A percentile compares a stretch with the other conserved stretches of the same genome.
These are phyloP conservation scores for Pyrenopolyporus hunteri DNA, from an alignment of 495 filamentous ascomycete species.

Conservation along the genomic window DNA sequence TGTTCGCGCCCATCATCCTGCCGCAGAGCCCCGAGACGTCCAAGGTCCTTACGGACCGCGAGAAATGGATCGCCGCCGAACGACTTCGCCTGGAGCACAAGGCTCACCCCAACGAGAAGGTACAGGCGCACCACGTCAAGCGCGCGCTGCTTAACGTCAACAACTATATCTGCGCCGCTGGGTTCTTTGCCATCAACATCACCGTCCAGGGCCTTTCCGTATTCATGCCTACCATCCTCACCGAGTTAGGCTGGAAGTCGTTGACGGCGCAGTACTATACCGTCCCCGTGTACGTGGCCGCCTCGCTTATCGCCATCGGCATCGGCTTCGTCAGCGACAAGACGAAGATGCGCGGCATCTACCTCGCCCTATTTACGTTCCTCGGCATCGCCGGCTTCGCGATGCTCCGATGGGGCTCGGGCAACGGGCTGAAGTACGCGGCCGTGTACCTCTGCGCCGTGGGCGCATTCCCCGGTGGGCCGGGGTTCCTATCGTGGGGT, in stretches of 20 bases:
- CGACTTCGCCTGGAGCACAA: constrained; percentile 49
- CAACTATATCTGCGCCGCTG: constrained; percentile 54
- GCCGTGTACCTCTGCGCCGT: constrained; percentile 57
- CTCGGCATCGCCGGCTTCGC: constrained; percentile 55
- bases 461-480: constrained; percentile 59
- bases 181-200: constrained; percentile 60
- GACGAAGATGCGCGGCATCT: constrained; percentile 67
- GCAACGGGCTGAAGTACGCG: constrained; percentile 45
- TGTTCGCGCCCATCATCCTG: constrained; percentile 58
- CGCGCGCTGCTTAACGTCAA: constrained; percentile 51
- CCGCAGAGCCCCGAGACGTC: constrained; percentile 60
- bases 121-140: constrained; percentile 48
- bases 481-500: constrained; percentile 62
- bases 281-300: constrained; percentile 59
- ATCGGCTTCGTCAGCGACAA: constrained; percentile 66
- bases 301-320: constrained; percentile 61
- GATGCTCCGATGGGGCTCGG: constrained; percentile 41
- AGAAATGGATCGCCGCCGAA: constrained; percentile 54
- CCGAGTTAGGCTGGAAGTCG: constrained; percentile 52
- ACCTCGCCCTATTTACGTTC: constrained; percentile 49
- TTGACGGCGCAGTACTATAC: constrained; percentile 56
- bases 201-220: constrained; percentile 58
- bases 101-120: constrained; percentile 42
- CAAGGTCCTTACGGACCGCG: constrained; percentile 57
- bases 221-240: constrained; percentile 59